A percentile compares a stretch with the other conserved stretches of the same genome.
These are phyloP conservation scores for Phialophora macrospora DNA, from an alignment of 2,329 filamentous ascomycete species.

Conservation along the genomic window DNA sequence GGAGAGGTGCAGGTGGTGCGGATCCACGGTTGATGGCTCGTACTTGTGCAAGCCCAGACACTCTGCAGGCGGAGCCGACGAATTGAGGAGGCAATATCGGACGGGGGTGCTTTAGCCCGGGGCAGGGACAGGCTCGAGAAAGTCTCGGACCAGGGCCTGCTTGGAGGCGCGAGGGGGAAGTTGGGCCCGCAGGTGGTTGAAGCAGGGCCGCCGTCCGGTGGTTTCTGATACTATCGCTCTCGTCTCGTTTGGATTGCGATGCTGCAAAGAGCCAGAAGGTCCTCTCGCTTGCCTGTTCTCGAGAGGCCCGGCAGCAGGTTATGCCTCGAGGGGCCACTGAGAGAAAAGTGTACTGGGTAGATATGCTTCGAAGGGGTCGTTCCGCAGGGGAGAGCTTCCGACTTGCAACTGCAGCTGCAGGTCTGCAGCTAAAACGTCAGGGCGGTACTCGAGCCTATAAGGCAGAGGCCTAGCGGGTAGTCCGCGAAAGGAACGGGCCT, in stretches of 20 bases:
- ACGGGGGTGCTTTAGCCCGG: conserved; percentile 24
- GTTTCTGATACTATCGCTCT: conserved; percentile 18
- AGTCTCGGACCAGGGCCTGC: conserved; percentile 26
- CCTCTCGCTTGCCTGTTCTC: neutral
- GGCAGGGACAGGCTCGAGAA: conserved; percentile 23
- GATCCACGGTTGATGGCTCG: conserved; percentile 14
- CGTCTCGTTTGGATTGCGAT: conserved; percentile 18
- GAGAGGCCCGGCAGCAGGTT: conserved; percentile 7
- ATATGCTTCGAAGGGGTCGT: conserved; percentile 21
- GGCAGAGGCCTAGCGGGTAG: conserved; percentile 30
- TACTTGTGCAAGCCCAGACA: conserved; percentile 20
- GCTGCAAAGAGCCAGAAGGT: conserved; percentile 14
- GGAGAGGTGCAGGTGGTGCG: conserved; percentile 24
- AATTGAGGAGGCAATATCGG: conserved; percentile 25
- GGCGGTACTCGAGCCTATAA: conserved; percentile 33
- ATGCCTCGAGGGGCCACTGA: conserved; percentile 13
- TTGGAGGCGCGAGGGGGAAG: conserved; percentile 23
- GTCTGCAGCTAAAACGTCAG: conserved; percentile 30
- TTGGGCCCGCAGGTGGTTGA: conserved; percentile 29
- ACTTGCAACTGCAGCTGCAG: conserved; percentile 19
- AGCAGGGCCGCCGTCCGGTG: conserved; percentile 23
- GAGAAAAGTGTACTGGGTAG: conserved; percentile 7
- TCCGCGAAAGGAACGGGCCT: conserved; percentile 34
- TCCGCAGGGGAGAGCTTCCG: conserved; percentile 20
- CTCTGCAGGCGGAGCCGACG: conserved; percentile 23